Base-by-base conservation (phyloP, 1,139 yeast species). In the Candida freyschussii region DNA sequence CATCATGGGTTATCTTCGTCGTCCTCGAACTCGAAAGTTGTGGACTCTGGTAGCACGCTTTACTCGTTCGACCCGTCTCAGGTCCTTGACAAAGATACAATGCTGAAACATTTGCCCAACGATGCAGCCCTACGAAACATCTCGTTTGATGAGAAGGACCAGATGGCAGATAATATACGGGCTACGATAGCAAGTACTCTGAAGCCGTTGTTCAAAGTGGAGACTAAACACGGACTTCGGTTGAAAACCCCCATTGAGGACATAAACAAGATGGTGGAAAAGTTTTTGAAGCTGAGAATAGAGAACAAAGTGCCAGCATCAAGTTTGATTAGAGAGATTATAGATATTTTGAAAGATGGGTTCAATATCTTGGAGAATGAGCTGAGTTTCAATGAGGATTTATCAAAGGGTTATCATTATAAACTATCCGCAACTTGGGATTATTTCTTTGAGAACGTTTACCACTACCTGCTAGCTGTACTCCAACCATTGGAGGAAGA, bases 401-500 rank as follows among this genome's bases (percentile, higher is more conserved):
- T 29, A 3, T 31, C 53, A 23, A 43, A 50, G 17, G 50, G 47
- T 27, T 57, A 53, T 23, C 41, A 58, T 21, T 53, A 53, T 30
- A 54, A 65, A 33, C 53, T 67, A 6, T 58, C 66, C 7, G 48
- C 62, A 1, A 55, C 67, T 8, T 80, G 89, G 89, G 67, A 64
- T 19, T 59, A 61, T 23, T 79, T 78, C 50, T 72, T 71, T 40
- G 59, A 65, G 10, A 65, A 69, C 25, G 65, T 75, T 1, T 61
- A 73, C 32, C 77, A 76, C 32, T 75, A 77, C 46, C 57, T 78
- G 24, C 70, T 74, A 35, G 80, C 81, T 1, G 67, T 75, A 0
- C 67, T 79, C 36, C 47, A 76, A 24, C 86, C 87, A 0, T 47
- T 80, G 16, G 82, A 78, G 33, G 48, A 63, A 13, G 78, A 73